A percentile compares a stretch with the other conserved stretches of the same genome.
Evolutionary conservation across 345 rosid species (phyloP).

Genomic region (Dipteronia dyeriana): DNA sequence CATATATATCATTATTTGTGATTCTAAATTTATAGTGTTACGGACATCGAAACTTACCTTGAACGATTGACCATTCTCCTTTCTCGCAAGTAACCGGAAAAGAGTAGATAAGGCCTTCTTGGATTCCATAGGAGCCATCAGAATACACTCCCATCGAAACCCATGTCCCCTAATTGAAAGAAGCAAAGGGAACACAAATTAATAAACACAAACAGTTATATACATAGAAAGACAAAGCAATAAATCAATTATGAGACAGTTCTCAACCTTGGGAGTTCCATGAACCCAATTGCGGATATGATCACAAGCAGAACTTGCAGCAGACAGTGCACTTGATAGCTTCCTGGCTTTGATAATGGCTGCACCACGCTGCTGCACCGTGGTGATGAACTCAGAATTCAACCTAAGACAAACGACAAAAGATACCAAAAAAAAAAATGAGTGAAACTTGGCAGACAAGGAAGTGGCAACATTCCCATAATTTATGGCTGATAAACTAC

Average conservation of each 20-base stretch:
- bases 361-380: conserved; percentile 75
- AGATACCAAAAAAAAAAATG: neutral
- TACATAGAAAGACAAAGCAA: neutral
- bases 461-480: neutral
- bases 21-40: neutral
- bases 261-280: conserved; percentile 69
- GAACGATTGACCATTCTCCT: conserved; percentile 77
- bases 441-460: neutral
- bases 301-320: conserved; percentile 88
- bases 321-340: conserved; percentile 75
- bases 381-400: conserved; percentile 53
- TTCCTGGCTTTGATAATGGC: conserved; percentile 65
- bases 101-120: conserved; percentile 72
- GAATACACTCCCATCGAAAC: conserved; percentile 92
- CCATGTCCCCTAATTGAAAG: conserved; percentile 59
- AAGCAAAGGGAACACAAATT: neutral
- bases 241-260: neutral
- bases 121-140: conserved; percentile 84
- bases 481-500: neutral
- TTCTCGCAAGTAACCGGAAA: conserved; percentile 77
- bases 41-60: conserved; percentile 34
- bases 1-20: neutral
- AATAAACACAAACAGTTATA: neutral
- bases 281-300: conserved; percentile 82
- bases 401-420: conserved; percentile 32